A percentile compares a stretch with the other conserved stretches of the same genome.
These are phyloP conservation scores for Boletus subcaerulescens DNA, from an alignment of 768 basidiomycete species.

Conservation along the genomic window DNA sequence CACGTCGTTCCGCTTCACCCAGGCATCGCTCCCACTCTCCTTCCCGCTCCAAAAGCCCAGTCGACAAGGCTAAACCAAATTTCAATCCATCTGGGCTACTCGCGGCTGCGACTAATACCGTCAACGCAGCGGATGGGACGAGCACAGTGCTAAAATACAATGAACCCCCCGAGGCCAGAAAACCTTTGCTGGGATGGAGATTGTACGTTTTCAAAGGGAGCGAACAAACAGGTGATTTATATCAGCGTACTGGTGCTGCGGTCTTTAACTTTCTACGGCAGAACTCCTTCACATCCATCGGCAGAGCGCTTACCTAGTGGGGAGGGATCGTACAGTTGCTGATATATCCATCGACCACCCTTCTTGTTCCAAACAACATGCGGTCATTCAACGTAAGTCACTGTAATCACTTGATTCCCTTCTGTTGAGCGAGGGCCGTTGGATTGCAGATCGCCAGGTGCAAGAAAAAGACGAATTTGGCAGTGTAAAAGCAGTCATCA, in stretches of 20 bases:
- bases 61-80: conserved; percentile 81
- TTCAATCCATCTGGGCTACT: conserved; percentile 86
- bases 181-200: conserved; percentile 87
- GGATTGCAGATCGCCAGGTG: conserved; percentile 67
- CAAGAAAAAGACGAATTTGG: conserved; percentile 89
- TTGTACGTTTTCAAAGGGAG: conserved; percentile 96
- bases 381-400: conserved; percentile 84
- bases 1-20: conserved; percentile 61
- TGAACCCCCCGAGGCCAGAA: conserved; percentile 96
- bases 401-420: neutral
- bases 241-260: neutral
- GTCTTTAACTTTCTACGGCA: conserved; percentile 29
- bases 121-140: conserved; percentile 70
- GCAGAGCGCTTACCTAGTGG: conserved; percentile 93
- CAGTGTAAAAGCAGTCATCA: conserved; percentile 67
- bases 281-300: conserved; percentile 90
- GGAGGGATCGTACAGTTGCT: conserved; percentile 82
- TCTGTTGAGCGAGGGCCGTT: conserved; percentile 1
- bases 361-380: conserved; percentile 98
- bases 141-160: conserved; percentile 92
- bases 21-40: conserved; percentile 36
- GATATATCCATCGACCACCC: conserved; percentile 93
- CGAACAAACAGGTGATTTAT: conserved; percentile 82
- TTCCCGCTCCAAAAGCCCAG: conserved; percentile 41
- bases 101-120: conserved; percentile 94